Percentiles rank a stretch among this genome's conserved stretches.
Evolutionary conservation across 768 basidiomycete genomes (phyloP).

Genomic region (Sistotremastrum suecicum): DNA sequence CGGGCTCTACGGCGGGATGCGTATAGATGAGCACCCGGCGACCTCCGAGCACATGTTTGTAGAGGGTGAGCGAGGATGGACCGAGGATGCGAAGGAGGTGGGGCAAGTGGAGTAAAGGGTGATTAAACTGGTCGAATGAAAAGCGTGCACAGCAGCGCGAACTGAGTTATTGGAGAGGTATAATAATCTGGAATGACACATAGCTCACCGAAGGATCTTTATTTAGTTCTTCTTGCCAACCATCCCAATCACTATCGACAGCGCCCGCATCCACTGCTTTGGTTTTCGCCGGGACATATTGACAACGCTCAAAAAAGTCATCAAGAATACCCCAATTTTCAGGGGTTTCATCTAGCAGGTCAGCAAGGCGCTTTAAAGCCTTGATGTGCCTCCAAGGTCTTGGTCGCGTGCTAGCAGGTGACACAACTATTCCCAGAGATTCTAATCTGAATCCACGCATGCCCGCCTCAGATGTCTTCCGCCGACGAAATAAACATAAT

Average conservation of each 20-base stretch:
- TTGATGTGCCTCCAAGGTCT: slow-evolving; percentile 66
- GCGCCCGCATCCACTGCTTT: slow-evolving; percentile 1
- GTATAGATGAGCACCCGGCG: slow-evolving; percentile 71
- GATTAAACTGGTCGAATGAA: not conserved
- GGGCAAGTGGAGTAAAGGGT: slow-evolving; percentile 56
- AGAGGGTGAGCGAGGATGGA: slow-evolving; percentile 62
- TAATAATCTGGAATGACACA: slow-evolving; percentile 6
- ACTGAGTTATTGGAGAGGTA: slow-evolving; percentile 16
- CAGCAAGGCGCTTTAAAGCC: slow-evolving; percentile 46
- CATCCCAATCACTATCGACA: slow-evolving; percentile 46
- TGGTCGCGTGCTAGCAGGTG: slow-evolving; percentile 39
- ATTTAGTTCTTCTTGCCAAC: slow-evolving; percentile 56
- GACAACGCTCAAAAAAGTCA: not conserved
- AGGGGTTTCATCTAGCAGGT: slow-evolving; percentile 19
- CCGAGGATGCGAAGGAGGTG: slow-evolving; percentile 67
- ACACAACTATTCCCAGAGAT: slow-evolving; percentile 62
- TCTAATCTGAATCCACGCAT: slow-evolving; percentile 72
- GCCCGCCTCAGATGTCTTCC: slow-evolving; percentile 52
- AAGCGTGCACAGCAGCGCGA: slow-evolving; percentile 1
- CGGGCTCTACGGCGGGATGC: slow-evolving; percentile 63
- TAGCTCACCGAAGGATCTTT: slow-evolving; percentile 1
- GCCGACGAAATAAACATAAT: slow-evolving; percentile 60
- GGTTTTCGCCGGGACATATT: slow-evolving; percentile 23
- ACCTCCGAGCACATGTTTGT: slow-evolving; percentile 65
- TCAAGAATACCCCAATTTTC: no score